Evolutionary conservation across 1,139 yeast genomes (phyloP).

Genomic region (Hemisphaericaspora xylofermentans): DNA sequence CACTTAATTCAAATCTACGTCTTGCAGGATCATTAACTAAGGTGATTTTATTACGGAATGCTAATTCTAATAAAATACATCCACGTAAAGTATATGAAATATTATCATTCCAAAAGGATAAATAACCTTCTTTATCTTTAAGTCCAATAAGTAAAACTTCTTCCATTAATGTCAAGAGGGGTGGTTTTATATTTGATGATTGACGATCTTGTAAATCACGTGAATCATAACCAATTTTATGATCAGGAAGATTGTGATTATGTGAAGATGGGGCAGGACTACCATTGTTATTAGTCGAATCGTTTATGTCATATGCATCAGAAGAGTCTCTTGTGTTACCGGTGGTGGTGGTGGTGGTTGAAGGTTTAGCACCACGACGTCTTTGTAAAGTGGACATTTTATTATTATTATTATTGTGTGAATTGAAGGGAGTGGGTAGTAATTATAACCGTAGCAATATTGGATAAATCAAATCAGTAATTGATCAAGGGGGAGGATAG

Average conservation of each 20-base stretch:
- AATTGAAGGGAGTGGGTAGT: no score
- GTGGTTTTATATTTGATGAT: slow-evolving; percentile 47
- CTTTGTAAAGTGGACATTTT: slow-evolving; percentile 47
- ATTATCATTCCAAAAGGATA: slow-evolving; percentile 97
- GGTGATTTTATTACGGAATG: slow-evolving; percentile 84
- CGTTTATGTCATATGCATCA: slow-evolving; percentile 8
- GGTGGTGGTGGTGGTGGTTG: slow-evolving; percentile 12
- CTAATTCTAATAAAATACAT: slow-evolving; percentile 86
- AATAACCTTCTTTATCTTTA: slow-evolving; percentile 92
- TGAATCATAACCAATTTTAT: slow-evolving; percentile 83
- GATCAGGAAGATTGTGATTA: slow-evolving; percentile 24
- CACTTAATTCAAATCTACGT: slow-evolving; percentile 82
- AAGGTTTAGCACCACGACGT: slow-evolving; percentile 43
- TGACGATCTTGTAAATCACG: slow-evolving; percentile 53
- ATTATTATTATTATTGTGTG: no score
- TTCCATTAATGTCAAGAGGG: slow-evolving; percentile 89
- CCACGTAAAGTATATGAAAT: slow-evolving; percentile 96
- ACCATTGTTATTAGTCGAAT: slow-evolving; percentile 3
- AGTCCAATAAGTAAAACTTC: slow-evolving; percentile 90
- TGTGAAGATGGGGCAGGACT: slow-evolving; percentile 9
- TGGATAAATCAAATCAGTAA: no score
- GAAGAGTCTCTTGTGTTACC: slow-evolving; percentile 9
- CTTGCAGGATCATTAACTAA: slow-evolving; percentile 94
- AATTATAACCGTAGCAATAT: no score
- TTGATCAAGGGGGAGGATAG: no score